A percentile compares a stretch with the other conserved stretches of the same genome.
Evolutionary conservation across 2,329 filamentous ascomycete genomes (phyloP).

Genomic region (Macrophomina pseudophaseolina): DNA sequence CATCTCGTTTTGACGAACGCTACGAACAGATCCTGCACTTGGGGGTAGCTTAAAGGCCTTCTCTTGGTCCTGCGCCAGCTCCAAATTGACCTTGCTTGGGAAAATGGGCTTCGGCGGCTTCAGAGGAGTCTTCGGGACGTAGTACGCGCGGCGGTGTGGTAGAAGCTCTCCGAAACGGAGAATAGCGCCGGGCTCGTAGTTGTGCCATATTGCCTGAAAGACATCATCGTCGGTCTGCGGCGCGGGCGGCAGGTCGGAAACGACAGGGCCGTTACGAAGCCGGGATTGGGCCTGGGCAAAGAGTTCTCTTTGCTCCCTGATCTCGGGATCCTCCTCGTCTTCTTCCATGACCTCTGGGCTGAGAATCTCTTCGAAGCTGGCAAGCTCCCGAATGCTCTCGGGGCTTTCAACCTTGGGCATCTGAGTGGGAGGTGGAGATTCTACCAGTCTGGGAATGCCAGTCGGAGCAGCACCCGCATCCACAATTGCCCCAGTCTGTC

Average conservation of each 20-base stretch:
- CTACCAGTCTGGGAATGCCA: background rate
- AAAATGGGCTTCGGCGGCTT: conserved; percentile 83
- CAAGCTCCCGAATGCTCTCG: conserved; percentile 19
- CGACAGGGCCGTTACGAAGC: conserved; percentile 39
- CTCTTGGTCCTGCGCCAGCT: conserved; percentile 84
- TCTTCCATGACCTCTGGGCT: conserved; percentile 30
- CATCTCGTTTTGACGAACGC: conserved; percentile 52
- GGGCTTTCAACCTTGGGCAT: conserved; percentile 18
- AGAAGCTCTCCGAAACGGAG: conserved; percentile 84
- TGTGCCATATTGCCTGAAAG: conserved; percentile 79
- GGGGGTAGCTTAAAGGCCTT: conserved; percentile 77
- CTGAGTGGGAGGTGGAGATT: conserved; percentile 12
- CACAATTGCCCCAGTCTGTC: background rate
- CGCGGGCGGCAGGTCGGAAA: conserved; percentile 65
- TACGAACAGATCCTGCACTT: conserved; percentile 58
- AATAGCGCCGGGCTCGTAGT: conserved; percentile 75
- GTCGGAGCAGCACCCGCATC: background rate
- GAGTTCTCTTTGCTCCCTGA: conserved; percentile 40
- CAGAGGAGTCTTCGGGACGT: conserved; percentile 75
- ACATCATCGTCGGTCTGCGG: conserved; percentile 76
- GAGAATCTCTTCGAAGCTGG: background rate
- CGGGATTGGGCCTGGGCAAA: conserved; percentile 44
- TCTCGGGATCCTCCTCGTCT: conserved; percentile 40
- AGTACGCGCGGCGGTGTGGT: conserved; percentile 77
- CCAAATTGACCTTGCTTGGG: conserved; percentile 85